Evolutionary conservation across 225 moss, liverwort and hornwort genomes (phyloP), one percentile per base, ranked within the genome.

Genomic region (Marchantia polymorpha): DNA sequence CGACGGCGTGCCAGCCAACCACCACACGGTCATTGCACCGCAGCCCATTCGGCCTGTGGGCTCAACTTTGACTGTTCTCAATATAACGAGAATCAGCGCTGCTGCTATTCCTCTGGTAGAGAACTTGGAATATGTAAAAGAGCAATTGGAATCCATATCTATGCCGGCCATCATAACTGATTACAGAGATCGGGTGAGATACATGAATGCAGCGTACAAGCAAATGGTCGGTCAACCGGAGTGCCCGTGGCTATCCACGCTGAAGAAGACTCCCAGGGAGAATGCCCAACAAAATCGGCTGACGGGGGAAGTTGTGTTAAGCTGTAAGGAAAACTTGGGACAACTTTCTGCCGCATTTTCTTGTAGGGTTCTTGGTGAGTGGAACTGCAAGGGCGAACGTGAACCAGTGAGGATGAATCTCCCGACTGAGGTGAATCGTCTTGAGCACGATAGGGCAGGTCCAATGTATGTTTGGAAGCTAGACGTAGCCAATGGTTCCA

Each of bases 151-250:
- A 53, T 76, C 72, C 5, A 69, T 74, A 23, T 10, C 74, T 9
- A 77, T 85, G 82, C 93, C 93, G 0, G 82, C 83, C 1, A 84
- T 93, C 65, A 81, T 93, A 65, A 89, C 89, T 8, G 93, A 90
- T 73, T 74, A 80, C 15, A 83, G 75, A 58, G 75, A 89, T 46
- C 83, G 90, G 20, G 91, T 93, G 66, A 82, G 82, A 74, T 93
- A 89, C 86, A 87, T 90, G 66, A 93, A 93, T 64, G 59, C 79
- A 7, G 87, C 90, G 3, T 93, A 91, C 79, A 90, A 87, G 77
- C 78, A 86, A 10, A 71, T 93, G 82, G 88, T 91, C 16, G 91
- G 89, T 53, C 90, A 93, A 72, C 90, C 91, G 0, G 91, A 93
- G 72, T 89, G 87, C 77, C 73, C 71, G 0, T 93, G 90, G 91